Percentiles rank a stretch among this genome's conserved stretches.
Conservation (phyloP, 2,329 filamentous ascomycete species). For the Pseudogymnoascus sp. region DNA sequence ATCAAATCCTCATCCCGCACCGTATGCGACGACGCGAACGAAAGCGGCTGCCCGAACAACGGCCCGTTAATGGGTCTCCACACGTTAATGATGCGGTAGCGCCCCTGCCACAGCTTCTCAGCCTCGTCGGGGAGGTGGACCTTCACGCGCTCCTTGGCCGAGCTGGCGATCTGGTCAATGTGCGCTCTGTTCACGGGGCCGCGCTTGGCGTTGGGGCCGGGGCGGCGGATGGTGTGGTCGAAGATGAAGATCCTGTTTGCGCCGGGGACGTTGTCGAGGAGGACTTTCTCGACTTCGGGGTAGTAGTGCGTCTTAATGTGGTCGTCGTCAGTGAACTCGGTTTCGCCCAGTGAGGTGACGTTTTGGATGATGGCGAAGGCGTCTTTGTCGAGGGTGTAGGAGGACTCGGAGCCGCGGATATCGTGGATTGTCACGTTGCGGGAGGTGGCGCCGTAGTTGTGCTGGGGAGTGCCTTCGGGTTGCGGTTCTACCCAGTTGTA, state of each 20-base stretch:
- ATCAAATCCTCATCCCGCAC: conserved; percentile 25
- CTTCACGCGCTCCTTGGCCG: conserved; percentile 58
- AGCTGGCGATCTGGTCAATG: conserved; percentile 69
- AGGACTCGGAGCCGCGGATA: conserved; percentile 59
- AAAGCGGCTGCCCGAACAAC: conserved; percentile 24
- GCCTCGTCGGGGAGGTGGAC: conserved; percentile 60
- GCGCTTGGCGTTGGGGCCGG: conserved; percentile 48
- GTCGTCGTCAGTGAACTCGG: conserved; percentile 58
- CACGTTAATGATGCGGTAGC: conserved; percentile 80
- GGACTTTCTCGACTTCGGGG: conserved; percentile 67
- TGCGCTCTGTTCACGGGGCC: conserved; percentile 66
- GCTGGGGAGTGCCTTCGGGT: conserved; percentile 20
- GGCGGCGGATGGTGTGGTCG: conserved; percentile 79
- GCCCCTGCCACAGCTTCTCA: conserved; percentile 52
- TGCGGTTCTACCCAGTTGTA: conserved; percentile 45
- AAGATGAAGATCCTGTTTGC: conserved; percentile 63
- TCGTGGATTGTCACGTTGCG: conserved; percentile 48
- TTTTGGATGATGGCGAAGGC: conserved; percentile 61
- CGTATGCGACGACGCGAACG: conserved; percentile 23
- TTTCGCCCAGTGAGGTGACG: conserved; percentile 47
- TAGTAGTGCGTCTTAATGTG: conserved; percentile 70
- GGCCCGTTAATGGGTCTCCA: conserved; percentile 44
- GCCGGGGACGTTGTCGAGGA: conserved; percentile 60
- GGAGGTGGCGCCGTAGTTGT: conserved; percentile 24
- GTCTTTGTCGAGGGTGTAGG: conserved; percentile 61